Percentiles rank a stretch among this genome's conserved stretches.
phyloP scores from a whole-genome alignment of 768 basidiomycete species.

The Hemileccinum rubropunctum region DNA sequence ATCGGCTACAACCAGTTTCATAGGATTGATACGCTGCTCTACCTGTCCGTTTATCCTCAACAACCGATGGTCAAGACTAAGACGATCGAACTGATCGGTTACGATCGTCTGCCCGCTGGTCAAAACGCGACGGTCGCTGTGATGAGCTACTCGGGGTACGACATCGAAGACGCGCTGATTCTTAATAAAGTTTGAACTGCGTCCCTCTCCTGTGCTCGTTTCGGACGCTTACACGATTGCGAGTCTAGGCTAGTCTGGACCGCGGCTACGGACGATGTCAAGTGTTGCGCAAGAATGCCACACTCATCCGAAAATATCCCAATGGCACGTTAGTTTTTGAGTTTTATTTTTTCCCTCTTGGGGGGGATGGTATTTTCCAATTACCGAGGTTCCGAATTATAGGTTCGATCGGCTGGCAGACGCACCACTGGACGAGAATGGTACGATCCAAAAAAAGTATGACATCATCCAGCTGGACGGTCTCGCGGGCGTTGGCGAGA shows the following conservation, averaged over 20 bases:
- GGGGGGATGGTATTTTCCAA: conserved; percentile 4
- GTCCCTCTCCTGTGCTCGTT: conserved; percentile 1
- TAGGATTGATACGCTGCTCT: conserved; percentile 96
- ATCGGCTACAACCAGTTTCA: conserved; percentile 98
- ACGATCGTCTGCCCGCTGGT: conserved; percentile 94
- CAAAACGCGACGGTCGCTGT: conserved; percentile 98
- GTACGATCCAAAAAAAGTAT: conserved; percentile 77
- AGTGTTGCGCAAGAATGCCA: conserved; percentile 92
- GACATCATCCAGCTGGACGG: conserved; percentile 92
- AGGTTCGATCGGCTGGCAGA: conserved; percentile 95
- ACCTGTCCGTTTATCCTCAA: conserved; percentile 96
- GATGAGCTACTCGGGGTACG: conserved; percentile 99
- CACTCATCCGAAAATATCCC: conserved; percentile 92
- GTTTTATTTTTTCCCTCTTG: conserved; percentile 8
- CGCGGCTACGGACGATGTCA: conserved; percentile 98
- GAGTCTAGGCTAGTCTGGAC: conserved; percentile 81
- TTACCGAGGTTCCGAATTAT: not conserved
- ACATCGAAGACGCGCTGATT: conserved; percentile 98
- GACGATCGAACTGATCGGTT: conserved; percentile 95
- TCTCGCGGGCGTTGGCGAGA: conserved; percentile 91
- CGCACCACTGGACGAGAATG: conserved; percentile 82
- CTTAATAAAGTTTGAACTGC: conserved; percentile 68
- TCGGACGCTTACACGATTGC: conserved; percentile 1
- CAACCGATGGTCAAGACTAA: conserved; percentile 99
- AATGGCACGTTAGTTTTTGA: conserved; percentile 85